phyloP scores from a whole-genome alignment of 345 rosid genomes.

The Rhodamnia rubescens region DNA sequence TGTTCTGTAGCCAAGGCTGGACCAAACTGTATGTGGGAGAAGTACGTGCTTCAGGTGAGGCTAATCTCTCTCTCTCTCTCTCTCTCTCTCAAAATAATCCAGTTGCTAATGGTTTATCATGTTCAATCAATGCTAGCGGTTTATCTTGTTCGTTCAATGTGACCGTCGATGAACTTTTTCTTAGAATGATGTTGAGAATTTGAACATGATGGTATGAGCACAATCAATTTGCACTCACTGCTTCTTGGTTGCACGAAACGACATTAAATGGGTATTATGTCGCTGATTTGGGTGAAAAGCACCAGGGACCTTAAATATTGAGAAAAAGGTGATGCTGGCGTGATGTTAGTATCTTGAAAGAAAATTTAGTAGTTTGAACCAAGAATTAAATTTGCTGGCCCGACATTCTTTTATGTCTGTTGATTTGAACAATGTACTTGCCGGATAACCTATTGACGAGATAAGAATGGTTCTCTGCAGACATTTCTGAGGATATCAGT shows the following conservation, averaged over 20 bases:
- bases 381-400: not conserved
- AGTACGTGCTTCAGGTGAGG: conserved; percentile 63
- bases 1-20: conserved; percentile 87
- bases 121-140: not conserved
- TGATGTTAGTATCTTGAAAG: not conserved
- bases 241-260: not conserved
- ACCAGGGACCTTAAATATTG: not conserved
- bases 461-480: conserved; percentile 46
- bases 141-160: not conserved
- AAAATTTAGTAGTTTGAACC: not conserved
- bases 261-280: not conserved
- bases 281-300: not conserved
- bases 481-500: conserved; percentile 53
- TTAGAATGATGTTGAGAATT: not conserved
- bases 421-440: conserved; percentile 10
- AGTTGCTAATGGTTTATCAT: not conserved
- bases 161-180: not conserved
- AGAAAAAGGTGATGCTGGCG: not conserved
- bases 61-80: not conserved
- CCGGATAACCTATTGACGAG: conserved; percentile 8
- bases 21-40: conserved; percentile 50
- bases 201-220: not conserved
- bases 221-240: not conserved
- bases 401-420: conserved; percentile 1
- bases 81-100: not conserved